A percentile compares a stretch with the other conserved stretches of the same genome.
Evolutionary conservation across 2,329 filamentous ascomycete genomes (phyloP).

Genomic region (Rhinocladiella similis): DNA sequence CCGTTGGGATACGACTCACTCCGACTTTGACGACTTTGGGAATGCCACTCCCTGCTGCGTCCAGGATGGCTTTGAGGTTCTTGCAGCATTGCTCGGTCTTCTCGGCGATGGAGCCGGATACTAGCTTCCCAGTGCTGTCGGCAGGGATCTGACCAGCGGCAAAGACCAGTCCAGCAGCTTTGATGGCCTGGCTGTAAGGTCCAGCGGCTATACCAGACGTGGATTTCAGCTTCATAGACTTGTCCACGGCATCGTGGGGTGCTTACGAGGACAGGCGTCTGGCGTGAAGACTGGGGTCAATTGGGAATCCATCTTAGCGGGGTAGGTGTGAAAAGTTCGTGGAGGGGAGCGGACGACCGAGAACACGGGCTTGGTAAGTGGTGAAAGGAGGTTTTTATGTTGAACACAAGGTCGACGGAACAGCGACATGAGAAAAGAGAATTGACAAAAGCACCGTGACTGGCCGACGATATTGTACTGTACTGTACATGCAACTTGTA

Average conservation of each 20-base stretch:
- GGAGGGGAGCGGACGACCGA: neutral
- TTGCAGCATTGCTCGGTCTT: conserved; percentile 71
- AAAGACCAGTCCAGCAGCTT: conserved; percentile 67
- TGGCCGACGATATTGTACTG: too few species aligned
- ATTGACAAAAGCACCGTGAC: too few species aligned
- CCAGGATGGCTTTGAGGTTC: conserved; percentile 81
- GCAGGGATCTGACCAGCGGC: conserved; percentile 77
- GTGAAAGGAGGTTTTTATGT: neutral
- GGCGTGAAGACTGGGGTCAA: conserved; percentile 41
- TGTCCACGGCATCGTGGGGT: neutral
- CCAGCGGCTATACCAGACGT: conserved; percentile 20
- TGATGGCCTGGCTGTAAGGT: conserved; percentile 59
- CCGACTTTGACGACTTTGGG: conserved; percentile 85
- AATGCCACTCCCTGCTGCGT: conserved; percentile 76
- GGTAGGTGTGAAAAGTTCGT: conserved; percentile 8
- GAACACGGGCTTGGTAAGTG: neutral
- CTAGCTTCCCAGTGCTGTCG: conserved; percentile 59
- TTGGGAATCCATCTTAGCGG: conserved; percentile 18
- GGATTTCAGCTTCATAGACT: neutral
- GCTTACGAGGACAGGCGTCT: conserved; percentile 49
- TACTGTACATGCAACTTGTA: too few species aligned
- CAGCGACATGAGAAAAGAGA: neutral
- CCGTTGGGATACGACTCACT: conserved; percentile 34
- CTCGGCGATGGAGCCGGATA: conserved; percentile 66
- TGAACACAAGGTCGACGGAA: neutral